These are phyloP conservation scores for Candida glucosophila DNA, from an alignment of 1,139 yeast species.

Conservation along the genomic window DNA sequence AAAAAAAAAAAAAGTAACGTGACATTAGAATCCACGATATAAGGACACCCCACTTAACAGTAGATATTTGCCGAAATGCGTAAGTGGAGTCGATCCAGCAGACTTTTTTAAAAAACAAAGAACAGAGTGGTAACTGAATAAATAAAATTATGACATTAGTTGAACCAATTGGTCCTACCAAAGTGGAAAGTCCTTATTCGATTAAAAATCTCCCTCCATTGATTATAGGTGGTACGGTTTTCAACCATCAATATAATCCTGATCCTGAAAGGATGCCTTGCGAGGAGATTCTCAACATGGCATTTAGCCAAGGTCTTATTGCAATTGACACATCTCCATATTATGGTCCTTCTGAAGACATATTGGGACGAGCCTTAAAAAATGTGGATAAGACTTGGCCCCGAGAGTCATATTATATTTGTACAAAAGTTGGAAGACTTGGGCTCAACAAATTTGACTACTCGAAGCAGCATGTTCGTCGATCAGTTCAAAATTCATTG, in stretches of 20 bases:
- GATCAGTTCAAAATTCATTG: constrained; percentile 60
- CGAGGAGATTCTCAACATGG: constrained; percentile 45
- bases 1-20: too few relatives aligned
- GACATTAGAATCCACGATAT: too few relatives aligned
- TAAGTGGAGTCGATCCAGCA: too few relatives aligned
- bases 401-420: constrained; percentile 59
- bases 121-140: too few relatives aligned
- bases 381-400: constrained; percentile 32
- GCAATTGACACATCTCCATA: constrained; percentile 91
- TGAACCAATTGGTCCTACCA: constrained; percentile 11
- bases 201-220: constrained; percentile 44
- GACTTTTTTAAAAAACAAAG: too few relatives aligned
- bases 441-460: constrained; percentile 67
- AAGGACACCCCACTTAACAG: too few relatives aligned
- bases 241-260: constrained; percentile 67
- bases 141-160: too few relatives aligned
- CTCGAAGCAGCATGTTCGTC: constrained; percentile 47
- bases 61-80: too few relatives aligned
- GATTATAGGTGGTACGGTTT: constrained; percentile 79
- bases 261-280: constrained; percentile 56
- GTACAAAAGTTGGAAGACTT: constrained; percentile 84
- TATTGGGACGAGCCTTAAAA: constrained; percentile 60
- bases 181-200: constrained; percentile 13
- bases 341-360: constrained; percentile 79
- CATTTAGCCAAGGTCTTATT: constrained; percentile 58